Conservation (phyloP, 371 early-diverging fungal genomes). For the Apophysomyces variabilis region DNA sequence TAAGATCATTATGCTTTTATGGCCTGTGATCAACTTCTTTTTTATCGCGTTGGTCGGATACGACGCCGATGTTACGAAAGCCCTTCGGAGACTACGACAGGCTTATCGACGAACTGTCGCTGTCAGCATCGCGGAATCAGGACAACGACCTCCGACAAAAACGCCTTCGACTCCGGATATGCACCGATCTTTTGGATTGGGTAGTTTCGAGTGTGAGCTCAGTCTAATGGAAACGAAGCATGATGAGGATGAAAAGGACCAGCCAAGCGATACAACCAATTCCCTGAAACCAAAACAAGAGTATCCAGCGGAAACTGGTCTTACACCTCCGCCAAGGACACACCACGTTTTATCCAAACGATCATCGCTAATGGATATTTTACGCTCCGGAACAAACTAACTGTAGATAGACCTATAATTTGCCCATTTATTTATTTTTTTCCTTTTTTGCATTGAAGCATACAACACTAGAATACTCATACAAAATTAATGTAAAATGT, state of each 20-base stretch:
- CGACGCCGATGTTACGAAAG: conserved; percentile 14
- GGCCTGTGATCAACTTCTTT: conserved; percentile 14
- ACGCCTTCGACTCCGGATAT: conserved; percentile 3
- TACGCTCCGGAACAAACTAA: neutral
- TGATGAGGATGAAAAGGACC: neutral
- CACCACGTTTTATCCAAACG: neutral
- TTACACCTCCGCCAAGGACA: conserved; percentile 1
- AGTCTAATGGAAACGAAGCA: neutral
- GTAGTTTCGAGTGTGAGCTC: conserved; percentile 4
- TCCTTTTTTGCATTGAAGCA: neutral
- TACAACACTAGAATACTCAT: neutral
- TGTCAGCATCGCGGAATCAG: neutral
- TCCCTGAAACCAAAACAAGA: neutral
- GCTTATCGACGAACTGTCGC: neutral
- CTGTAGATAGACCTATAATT: neutral
- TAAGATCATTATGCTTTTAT: neutral
- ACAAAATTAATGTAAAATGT: neutral
- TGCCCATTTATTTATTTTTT: neutral
- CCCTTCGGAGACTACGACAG: conserved; percentile 5
- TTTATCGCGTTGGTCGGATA: conserved; percentile 10
- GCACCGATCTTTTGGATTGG: conserved; percentile 9
- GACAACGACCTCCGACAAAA: conserved; percentile 11
- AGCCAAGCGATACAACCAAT: neutral
- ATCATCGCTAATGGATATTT: neutral
- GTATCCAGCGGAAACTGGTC: conserved; percentile 4